Conservation (phyloP, 1,284 basidiomycete genomes). For the Ceratobasidium sp. region DNA sequence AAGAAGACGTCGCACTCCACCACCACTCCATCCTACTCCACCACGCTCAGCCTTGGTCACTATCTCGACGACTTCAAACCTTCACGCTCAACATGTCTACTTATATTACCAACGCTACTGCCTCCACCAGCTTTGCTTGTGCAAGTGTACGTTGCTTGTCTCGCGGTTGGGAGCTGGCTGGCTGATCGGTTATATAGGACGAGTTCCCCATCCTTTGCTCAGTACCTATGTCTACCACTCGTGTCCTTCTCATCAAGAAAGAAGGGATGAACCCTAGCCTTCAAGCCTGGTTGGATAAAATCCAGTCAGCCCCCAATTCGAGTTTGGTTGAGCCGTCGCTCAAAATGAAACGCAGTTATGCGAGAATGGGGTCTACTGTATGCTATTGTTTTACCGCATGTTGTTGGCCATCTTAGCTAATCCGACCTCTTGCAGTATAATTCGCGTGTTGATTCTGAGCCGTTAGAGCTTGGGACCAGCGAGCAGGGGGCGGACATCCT, state of each 20-base stretch:
- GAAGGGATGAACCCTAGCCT: neutral
- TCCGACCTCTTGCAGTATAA: neutral
- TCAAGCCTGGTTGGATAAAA: neutral
- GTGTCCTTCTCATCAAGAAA: neutral
- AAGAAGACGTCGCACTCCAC: neutral
- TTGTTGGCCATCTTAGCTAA: neutral
- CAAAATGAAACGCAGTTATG: neutral
- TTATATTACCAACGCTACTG: neutral
- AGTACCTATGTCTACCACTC: slow-evolving; percentile 1
- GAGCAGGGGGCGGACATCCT: neutral
- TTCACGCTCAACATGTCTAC: neutral
- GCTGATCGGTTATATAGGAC: neutral
- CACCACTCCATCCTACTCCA: neutral
- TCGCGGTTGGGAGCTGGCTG: neutral
- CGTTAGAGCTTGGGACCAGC: neutral
- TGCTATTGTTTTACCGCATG: neutral
- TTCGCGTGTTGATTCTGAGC: neutral
- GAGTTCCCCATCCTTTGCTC: neutral
- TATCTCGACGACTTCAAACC: no score
- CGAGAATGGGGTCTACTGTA: neutral
- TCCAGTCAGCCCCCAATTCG: neutral
- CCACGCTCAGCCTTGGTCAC: no score
- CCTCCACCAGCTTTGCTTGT: neutral
- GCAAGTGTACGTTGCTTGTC: neutral
- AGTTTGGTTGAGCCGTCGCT: neutral